Evolutionary conservation across 306 rosid species (phyloP).

Genomic region (Medicago truncatula): MtrunA17r5.0-ANR NC_053046.1:41820501-41821000

Average conservation of each 20-base stretch:
- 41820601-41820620: constrained; percentile 47
- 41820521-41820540: constrained; percentile 99
- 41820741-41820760: neutral
- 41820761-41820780: neutral
- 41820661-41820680: constrained; percentile 46
- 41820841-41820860: too few species aligned
- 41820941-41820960: too few species aligned
- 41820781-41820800: neutral
- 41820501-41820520: constrained; percentile 96
- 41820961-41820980: too few species aligned
- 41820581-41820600: constrained; percentile 32
- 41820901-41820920: too few species aligned
- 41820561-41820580: constrained; percentile 9
- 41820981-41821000: too few species aligned
- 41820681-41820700: constrained; percentile 65
- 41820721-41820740: constrained; percentile 41
- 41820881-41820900: too few species aligned
- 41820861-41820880: too few species aligned
- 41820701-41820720: constrained; percentile 45
- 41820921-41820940: too few species aligned
- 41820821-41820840: too few species aligned
- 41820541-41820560: constrained; percentile 83
- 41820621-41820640: constrained; percentile 59
- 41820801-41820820: neutral
- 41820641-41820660: constrained; percentile 65